These are phyloP conservation scores for Sporisorium scitamineum DNA, from an alignment of 1,284 basidiomycete genomes.

Conservation along the genomic window DNA sequence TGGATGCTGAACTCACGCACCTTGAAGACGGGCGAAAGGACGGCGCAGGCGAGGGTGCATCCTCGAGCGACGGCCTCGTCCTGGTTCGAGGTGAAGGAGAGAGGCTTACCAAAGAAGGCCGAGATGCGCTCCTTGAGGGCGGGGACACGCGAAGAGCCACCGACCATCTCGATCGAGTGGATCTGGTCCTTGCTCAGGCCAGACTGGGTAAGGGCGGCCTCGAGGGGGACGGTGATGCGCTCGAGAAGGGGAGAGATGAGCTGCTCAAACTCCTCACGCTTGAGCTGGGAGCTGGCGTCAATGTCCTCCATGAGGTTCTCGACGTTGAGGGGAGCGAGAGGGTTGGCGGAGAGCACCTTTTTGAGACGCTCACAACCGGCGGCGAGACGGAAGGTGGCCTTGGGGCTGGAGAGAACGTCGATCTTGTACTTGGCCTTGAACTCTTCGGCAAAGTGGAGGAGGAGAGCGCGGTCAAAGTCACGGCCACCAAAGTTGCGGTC, in stretches of 20 bases:
- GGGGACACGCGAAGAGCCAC: conserved; percentile 67
- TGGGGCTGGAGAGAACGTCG: conserved; percentile 67
- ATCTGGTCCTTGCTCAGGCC: conserved; percentile 67
- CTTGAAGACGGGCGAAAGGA: conserved; percentile 68
- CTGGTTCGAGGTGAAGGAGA: conserved; percentile 68
- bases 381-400: conserved; percentile 67
- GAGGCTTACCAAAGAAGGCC: conserved; percentile 58
- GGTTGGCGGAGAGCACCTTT: conserved; percentile 69
- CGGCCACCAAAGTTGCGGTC: conserved; percentile 69
- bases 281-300: conserved; percentile 67
- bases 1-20: conserved; percentile 68
- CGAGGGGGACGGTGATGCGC: conserved; percentile 59
- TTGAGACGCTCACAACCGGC: conserved; percentile 68
- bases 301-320: conserved; percentile 69
- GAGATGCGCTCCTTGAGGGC: conserved; percentile 66
- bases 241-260: conserved; percentile 66
- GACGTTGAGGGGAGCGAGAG: conserved; percentile 67
- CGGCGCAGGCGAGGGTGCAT: conserved; percentile 68
- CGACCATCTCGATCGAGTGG: conserved; percentile 66
- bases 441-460: conserved; percentile 67
- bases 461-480: conserved; percentile 68
- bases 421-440: conserved; percentile 70
- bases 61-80: conserved; percentile 68
- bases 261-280: conserved; percentile 67
- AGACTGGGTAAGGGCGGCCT: conserved; percentile 62